Evolutionary conservation across 2,329 filamentous ascomycete species (phyloP), one percentile per base, ranked within the genome.

Genomic region (Ophioceras dolichostomum): DNA sequence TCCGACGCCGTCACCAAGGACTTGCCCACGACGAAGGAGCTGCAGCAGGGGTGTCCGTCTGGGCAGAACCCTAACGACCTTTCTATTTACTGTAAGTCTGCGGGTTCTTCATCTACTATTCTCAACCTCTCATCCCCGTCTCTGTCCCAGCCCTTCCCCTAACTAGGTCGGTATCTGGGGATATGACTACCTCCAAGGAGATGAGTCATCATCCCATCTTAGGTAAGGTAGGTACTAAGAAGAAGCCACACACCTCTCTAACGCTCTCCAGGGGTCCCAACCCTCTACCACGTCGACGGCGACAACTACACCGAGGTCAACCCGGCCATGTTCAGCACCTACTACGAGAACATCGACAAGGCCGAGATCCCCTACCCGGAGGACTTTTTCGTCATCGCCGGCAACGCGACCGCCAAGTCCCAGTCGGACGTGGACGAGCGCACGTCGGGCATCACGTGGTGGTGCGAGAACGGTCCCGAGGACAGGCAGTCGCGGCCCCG

Each of bases 311-410:
- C 54, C 10, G 58, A 57, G 35, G 55, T 57, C 44, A 54, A 48
- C 47, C 56, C 49, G 29, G 49, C 45, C 37, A 57, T 58, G 31
- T 67, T 68, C 54, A 60, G 54, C 39, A 61, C 63, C 18, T 67
- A 67, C 51, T 67, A 67, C 51, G 62, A 57, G 28, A 43, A 61
- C 42, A 53, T 62, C 12, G 56, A 58, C 32, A 51, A 57, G 12
- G 63, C 64, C 33, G 61, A 67, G 43, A 55, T 67, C 12, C 47
- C 61, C 7, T 62, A 67, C 43, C 64, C 64, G 1, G 55, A 58
- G 39, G 49, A 67, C 49, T 51, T 64, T 36, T 49, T 56, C 36
- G 56, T 59, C 49, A 50, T 67, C 3, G 64, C 60, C 1, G 65
- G 64, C 19, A 56, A 60, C 39, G 52, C 61, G 4, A 48, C 36